A percentile compares a stretch with the other conserved stretches of the same genome.
These are phyloP conservation scores for Fusarium torulosum DNA, from an alignment of 2,329 filamentous ascomycete genomes.

Conservation along the genomic window DNA sequence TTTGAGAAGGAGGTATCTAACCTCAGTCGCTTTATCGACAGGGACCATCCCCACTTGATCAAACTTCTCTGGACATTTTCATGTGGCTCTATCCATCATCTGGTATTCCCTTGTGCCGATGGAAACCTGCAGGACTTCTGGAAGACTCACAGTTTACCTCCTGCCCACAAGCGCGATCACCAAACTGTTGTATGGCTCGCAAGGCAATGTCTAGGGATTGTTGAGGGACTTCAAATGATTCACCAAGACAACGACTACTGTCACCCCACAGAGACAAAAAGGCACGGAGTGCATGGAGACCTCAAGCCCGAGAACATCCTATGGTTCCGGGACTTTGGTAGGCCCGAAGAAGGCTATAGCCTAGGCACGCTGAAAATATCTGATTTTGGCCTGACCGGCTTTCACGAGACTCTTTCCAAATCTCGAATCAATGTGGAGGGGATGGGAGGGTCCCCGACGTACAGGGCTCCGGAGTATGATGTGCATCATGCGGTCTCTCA, in stretches of 20 bases:
- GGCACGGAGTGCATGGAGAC: constrained; percentile 14
- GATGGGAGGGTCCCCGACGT: background rate
- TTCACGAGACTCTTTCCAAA: constrained; percentile 1
- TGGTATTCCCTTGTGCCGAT: background rate
- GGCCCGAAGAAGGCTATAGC: background rate
- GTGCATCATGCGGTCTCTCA: background rate
- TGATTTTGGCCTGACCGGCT: constrained; percentile 17
- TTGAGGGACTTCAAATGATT: background rate
- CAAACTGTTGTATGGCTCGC: background rate
- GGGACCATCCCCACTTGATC: too few relatives aligned
- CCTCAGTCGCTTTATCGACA: too few relatives aligned
- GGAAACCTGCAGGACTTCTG: constrained; percentile 19
- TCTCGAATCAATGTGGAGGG: background rate
- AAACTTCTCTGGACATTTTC: too few relatives aligned
- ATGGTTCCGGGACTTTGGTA: background rate
- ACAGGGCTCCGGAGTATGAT: constrained; percentile 20
- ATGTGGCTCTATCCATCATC: too few relatives aligned
- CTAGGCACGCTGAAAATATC: constrained; percentile 11
- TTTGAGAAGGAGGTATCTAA: too few relatives aligned
- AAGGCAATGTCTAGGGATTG: constrained; percentile 6
- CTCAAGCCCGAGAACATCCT: constrained; percentile 26
- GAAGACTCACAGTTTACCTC: background rate
- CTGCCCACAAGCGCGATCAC: background rate
- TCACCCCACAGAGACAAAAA: background rate
- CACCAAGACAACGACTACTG: background rate